phyloP scores from a whole-genome alignment of 2,329 filamentous ascomycete species.

The Phaeophleospora eucalypticola region DNA sequence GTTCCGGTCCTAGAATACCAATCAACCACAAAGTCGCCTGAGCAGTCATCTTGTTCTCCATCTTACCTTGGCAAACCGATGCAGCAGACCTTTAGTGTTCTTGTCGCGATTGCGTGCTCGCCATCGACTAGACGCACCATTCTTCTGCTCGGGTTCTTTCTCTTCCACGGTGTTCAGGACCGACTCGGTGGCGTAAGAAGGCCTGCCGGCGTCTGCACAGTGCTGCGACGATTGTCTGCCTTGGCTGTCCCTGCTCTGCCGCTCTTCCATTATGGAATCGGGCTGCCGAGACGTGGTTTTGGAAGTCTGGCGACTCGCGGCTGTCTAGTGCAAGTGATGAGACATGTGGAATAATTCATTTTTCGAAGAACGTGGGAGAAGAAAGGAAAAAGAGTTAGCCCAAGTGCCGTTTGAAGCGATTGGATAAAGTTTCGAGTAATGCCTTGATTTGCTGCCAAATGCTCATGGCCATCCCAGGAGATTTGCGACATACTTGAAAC shows the following conservation, averaged over 20 bases:
- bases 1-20: constrained; percentile 9
- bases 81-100: constrained; percentile 12
- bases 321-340: too few relatives aligned
- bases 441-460: not conserved
- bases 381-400: too few relatives aligned
- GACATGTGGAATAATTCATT: too few relatives aligned
- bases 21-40: too few relatives aligned
- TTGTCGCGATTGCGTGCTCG: constrained; percentile 9
- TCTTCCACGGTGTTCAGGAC: not conserved
- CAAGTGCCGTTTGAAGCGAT: too few relatives aligned
- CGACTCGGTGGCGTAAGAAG: not conserved
- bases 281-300: too few relatives aligned
- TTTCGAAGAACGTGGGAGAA: too few relatives aligned
- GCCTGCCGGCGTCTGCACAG: not conserved
- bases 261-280: too few relatives aligned
- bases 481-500: not conserved
- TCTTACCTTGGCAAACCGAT: constrained; percentile 11
- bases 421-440: not conserved
- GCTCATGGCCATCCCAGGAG: not conserved
- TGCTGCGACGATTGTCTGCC: not conserved
- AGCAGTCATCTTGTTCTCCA: too few relatives aligned
- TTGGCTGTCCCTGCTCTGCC: not conserved
- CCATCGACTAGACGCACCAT: constrained; percentile 10
- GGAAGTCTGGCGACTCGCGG: too few relatives aligned
- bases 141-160: not conserved